Evolutionary conservation across 2,329 filamentous ascomycete species (phyloP).

Genomic region (Calonectria pseudoreteaudii): DNA sequence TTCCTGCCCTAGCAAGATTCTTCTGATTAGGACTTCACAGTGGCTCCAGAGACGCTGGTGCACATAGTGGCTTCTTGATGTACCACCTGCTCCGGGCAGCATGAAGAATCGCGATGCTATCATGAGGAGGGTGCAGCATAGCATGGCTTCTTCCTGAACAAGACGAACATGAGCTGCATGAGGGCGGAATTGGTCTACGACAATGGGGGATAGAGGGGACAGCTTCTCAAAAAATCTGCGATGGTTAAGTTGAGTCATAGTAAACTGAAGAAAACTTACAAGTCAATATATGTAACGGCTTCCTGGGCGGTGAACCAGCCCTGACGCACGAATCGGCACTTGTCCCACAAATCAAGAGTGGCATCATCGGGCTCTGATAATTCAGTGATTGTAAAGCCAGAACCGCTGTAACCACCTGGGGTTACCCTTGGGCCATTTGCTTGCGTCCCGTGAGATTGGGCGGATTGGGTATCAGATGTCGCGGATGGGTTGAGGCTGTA

Average conservation of each 20-base stretch:
- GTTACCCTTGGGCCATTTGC: background rate
- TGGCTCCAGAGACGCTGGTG: background rate
- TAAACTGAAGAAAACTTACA: background rate
- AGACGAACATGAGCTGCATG: background rate
- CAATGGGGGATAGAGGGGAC: background rate
- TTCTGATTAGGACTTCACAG: background rate
- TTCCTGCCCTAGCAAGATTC: background rate
- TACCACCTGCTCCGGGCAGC: background rate
- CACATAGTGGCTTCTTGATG: background rate
- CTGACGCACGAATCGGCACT: slow-evolving; percentile 40
- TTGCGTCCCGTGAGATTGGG: background rate
- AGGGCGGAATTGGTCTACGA: background rate
- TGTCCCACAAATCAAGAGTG: slow-evolving; percentile 40
- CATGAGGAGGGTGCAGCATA: background rate
- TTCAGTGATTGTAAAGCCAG: background rate
- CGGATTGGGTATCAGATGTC: background rate
- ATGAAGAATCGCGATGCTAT: background rate
- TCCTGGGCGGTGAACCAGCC: slow-evolving; percentile 43
- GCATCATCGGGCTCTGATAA: slow-evolving; percentile 36
- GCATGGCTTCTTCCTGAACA: background rate
- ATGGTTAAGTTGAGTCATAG: background rate
- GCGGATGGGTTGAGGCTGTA: slow-evolving; percentile 1
- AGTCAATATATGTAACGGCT: slow-evolving; percentile 37
- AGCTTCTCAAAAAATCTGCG: background rate
- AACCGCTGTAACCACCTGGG: background rate